Conservation (phyloP, 169 alveolate genomes). For the Cryptosporidium parvum region DNA sequence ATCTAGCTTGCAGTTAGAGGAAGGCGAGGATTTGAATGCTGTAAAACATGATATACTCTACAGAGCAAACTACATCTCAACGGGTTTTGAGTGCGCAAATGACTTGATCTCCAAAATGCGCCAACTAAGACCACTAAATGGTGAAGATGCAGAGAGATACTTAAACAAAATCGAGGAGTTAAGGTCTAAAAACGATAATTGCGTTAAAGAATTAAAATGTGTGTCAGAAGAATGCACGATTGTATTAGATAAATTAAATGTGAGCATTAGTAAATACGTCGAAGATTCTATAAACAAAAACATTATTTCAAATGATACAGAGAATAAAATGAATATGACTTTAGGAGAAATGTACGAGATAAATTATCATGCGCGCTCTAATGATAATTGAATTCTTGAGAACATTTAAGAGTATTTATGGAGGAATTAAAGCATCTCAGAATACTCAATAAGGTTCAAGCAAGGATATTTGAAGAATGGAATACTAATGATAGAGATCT, state of each 20-base stretch:
- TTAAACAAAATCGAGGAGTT: constrained; percentile 8
- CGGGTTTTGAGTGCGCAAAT: constrained; percentile 52
- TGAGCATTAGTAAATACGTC: neutral
- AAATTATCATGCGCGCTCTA: constrained; percentile 3
- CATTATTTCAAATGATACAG: neutral
- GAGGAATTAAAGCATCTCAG: constrained; percentile 32
- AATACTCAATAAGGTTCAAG: constrained; percentile 17
- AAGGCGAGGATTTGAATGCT: neutral
- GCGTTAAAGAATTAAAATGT: neutral
- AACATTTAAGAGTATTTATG: constrained; percentile 27
- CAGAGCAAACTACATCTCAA: constrained; percentile 60
- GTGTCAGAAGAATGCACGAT: constrained; percentile 4
- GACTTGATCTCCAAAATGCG: constrained; percentile 5
- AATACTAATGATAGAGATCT: constrained; percentile 41
- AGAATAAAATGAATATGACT: constrained; percentile 34
- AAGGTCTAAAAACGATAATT: constrained; percentile 4
- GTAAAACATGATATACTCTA: constrained; percentile 32
- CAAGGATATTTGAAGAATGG: constrained; percentile 60
- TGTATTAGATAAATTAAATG: neutral
- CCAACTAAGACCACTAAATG: constrained; percentile 18
- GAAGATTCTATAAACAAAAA: constrained; percentile 15
- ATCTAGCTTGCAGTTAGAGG: neutral
- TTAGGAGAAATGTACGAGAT: constrained; percentile 53
- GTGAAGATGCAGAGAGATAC: neutral
- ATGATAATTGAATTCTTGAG: neutral